Percentiles rank a stretch among this genome's conserved stretches.
Evolutionary conservation across 805 yeast species (phyloP).

Genomic region (Teunomyces pallodes): DNA sequence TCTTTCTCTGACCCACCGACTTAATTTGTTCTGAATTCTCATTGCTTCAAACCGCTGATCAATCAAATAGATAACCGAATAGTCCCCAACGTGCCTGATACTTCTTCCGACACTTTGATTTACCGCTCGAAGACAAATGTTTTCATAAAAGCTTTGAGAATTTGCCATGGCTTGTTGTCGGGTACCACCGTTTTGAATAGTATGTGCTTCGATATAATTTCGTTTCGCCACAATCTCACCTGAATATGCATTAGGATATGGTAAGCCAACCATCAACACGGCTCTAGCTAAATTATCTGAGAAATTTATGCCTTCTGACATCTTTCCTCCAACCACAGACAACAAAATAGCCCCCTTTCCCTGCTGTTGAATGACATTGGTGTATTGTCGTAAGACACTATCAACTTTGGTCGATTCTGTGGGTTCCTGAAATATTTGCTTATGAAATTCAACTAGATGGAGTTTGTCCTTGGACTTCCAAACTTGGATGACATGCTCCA

Average conservation of each 20-base stretch:
- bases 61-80: constrained; percentile 68
- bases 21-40: constrained; percentile 56
- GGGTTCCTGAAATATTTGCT: constrained; percentile 59
- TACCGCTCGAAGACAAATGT: constrained; percentile 84
- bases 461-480: constrained; percentile 52
- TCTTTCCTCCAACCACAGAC: constrained; percentile 88
- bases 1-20: constrained; percentile 64
- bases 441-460: constrained; percentile 24
- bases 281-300: constrained; percentile 85
- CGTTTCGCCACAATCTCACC: constrained; percentile 78
- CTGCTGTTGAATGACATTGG: constrained; percentile 34
- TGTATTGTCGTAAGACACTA: constrained; percentile 49
- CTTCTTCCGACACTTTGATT: constrained; percentile 93
- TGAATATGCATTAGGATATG: constrained; percentile 81
- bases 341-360: constrained; percentile 62
- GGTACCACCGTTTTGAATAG: constrained; percentile 49
- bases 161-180: constrained; percentile 44
- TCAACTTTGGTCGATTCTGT: constrained; percentile 41
- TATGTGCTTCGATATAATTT: constrained; percentile 55
- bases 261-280: constrained; percentile 82
- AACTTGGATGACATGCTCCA: constrained; percentile 44
- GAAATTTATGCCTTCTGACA: constrained; percentile 93
- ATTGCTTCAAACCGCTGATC: constrained; percentile 57
- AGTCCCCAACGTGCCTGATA: constrained; percentile 79
- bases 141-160: constrained; percentile 66